phyloP scores from a whole-genome alignment of 1,284 basidiomycete genomes.

The Austroboletus niveus region DNA sequence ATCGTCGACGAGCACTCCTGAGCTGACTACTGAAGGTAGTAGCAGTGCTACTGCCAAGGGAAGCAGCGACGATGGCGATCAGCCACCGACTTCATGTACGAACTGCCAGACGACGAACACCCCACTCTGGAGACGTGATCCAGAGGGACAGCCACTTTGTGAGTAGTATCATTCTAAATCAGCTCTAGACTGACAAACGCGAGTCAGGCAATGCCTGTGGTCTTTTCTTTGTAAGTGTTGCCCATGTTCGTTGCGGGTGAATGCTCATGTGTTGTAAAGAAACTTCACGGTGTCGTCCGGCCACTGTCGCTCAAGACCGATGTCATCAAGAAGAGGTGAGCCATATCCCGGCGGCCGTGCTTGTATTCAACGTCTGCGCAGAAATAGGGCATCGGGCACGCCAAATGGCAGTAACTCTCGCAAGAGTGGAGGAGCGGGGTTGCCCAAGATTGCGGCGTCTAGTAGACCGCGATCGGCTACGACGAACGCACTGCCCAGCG shows the following conservation, averaged over 20 bases:
- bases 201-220: conserved; percentile 79
- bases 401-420: conserved; percentile 56
- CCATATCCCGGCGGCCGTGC: background rate
- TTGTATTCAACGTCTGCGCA: conserved; percentile 30
- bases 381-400: conserved; percentile 76
- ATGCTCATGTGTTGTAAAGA: conserved; percentile 46
- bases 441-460: conserved; percentile 71
- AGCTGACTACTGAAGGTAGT: conserved; percentile 37
- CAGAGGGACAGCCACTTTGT: conserved; percentile 93
- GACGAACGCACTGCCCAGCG: conserved; percentile 54
- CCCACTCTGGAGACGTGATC: conserved; percentile 92
- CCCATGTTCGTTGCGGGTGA: conserved; percentile 4
- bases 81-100: conserved; percentile 80
- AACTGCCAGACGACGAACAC: conserved; percentile 97
- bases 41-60: conserved; percentile 38
- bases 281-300: conserved; percentile 92
- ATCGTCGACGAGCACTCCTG: conserved; percentile 57
- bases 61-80: conserved; percentile 64
- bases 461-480: conserved; percentile 50
- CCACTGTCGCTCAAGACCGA: conserved; percentile 95
- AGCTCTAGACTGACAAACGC: conserved; percentile 11
- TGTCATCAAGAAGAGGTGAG: conserved; percentile 93
- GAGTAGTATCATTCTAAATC: conserved; percentile 27
- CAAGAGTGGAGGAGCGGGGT: conserved; percentile 49
- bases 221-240: conserved; percentile 77